Evolutionary conservation across 768 basidiomycete genomes (phyloP).

Genomic region (Sarcodon sp.): DNA sequence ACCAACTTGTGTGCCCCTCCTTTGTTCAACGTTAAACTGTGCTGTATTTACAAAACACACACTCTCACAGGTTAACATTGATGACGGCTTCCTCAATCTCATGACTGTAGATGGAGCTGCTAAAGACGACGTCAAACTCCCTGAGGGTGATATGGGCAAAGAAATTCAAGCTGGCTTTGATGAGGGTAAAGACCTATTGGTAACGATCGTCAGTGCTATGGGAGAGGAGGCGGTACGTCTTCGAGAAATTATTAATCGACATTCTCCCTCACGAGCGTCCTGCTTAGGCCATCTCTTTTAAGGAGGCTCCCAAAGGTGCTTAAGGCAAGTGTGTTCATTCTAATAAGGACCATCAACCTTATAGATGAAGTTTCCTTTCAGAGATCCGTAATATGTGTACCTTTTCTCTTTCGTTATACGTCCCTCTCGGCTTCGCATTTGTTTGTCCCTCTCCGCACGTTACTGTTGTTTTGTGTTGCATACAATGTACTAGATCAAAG

Average conservation of each 20-base stretch:
- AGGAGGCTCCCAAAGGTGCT: constrained; percentile 73
- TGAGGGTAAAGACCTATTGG: constrained; percentile 74
- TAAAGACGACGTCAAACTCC: constrained; percentile 93
- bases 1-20: constrained; percentile 57
- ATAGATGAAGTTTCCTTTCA: background rate
- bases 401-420: background rate
- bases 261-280: background rate
- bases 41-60: background rate
- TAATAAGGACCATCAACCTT: no score
- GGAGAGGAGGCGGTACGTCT: constrained; percentile 66
- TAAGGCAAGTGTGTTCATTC: constrained; percentile 5
- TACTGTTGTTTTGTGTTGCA: background rate
- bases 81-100: constrained; percentile 92
- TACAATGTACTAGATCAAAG: background rate
- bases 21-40: constrained; percentile 2
- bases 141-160: constrained; percentile 72
- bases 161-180: constrained; percentile 65
- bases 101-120: constrained; percentile 67
- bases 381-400: background rate
- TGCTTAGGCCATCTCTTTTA: constrained; percentile 62
- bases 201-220: constrained; percentile 87
- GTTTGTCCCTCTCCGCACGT: background rate
- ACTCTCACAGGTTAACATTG: constrained; percentile 58
- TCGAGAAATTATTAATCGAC: background rate
- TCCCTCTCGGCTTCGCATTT: background rate